Evolutionary conservation across 2,329 filamentous ascomycete species (phyloP).

Genomic region (Canariomyces notabilis): DNA sequence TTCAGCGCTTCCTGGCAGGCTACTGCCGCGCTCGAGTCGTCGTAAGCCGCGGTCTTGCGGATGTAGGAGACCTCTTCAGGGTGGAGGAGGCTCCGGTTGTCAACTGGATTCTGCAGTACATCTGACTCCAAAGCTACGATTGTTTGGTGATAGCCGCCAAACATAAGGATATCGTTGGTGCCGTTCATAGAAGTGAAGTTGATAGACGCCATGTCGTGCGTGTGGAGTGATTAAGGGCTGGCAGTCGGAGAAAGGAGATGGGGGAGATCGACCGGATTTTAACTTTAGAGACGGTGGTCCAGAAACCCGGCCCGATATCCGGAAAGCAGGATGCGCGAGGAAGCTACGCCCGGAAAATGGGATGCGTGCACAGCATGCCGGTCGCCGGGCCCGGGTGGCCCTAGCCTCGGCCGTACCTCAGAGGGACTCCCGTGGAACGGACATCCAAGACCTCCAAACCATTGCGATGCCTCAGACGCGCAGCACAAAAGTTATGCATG

Average conservation of each 20-base stretch:
- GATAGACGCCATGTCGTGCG: background rate
- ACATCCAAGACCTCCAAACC: background rate
- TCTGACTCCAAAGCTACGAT: background rate
- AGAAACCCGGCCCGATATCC: slow-evolving; percentile 1
- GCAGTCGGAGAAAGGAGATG: background rate
- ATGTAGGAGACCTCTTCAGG: background rate
- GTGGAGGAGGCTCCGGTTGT: slow-evolving; percentile 3
- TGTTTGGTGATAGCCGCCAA: slow-evolving; percentile 4
- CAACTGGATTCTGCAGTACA: background rate
- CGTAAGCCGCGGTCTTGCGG: background rate
- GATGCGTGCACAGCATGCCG: no score
- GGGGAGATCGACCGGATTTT: background rate
- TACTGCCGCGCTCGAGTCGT: background rate
- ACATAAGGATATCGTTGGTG: background rate
- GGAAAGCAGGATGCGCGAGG: background rate
- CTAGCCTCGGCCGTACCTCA: background rate
- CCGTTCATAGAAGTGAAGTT: background rate
- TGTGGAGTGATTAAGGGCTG: background rate
- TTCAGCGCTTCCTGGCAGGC: background rate
- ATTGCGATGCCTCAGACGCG: background rate
- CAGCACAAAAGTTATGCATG: background rate
- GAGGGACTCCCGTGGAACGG: background rate
- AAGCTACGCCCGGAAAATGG: background rate
- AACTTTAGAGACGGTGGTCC: background rate
- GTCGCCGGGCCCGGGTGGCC: background rate